A percentile compares a stretch with the other conserved stretches of the same genome.
Evolutionary conservation across 2,329 filamentous ascomycete genomes (phyloP).

Genomic region (Curvularia hawaiiensis): DNA sequence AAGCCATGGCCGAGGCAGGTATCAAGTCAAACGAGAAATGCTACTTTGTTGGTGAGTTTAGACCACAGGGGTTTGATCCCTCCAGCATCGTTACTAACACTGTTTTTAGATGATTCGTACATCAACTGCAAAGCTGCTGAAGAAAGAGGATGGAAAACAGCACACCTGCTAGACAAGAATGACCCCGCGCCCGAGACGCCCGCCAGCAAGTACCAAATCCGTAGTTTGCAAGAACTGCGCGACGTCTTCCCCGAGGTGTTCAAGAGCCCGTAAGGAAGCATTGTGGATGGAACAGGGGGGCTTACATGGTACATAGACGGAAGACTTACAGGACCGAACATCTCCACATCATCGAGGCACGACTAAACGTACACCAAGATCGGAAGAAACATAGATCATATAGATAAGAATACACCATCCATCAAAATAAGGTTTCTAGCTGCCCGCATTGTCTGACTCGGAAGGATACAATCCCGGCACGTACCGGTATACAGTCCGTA

Average conservation of each 20-base stretch:
- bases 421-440: not conserved
- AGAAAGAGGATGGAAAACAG: constrained; percentile 82
- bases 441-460: not conserved
- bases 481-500: not conserved
- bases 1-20: constrained; percentile 85
- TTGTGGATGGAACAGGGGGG: not conserved
- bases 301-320: not conserved
- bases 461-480: not conserved
- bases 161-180: constrained; percentile 82
- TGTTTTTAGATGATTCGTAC: constrained; percentile 77
- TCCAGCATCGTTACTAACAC: constrained; percentile 15
- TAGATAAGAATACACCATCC: not conserved
- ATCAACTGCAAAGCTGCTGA: constrained; percentile 79
- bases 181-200: constrained; percentile 66
- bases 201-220: constrained; percentile 76
- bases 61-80: not conserved
- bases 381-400: not conserved
- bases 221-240: constrained; percentile 75
- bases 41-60: constrained; percentile 86
- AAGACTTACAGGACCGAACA: not conserved
- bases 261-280: constrained; percentile 54
- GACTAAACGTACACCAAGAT: not conserved
- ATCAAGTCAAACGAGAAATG: constrained; percentile 72
- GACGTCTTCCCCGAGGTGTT: constrained; percentile 84
- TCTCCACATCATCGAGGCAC: not conserved